Evolutionary conservation across 2,329 filamentous ascomycete genomes (phyloP).

Genomic region (Fusarium citri): DNA sequence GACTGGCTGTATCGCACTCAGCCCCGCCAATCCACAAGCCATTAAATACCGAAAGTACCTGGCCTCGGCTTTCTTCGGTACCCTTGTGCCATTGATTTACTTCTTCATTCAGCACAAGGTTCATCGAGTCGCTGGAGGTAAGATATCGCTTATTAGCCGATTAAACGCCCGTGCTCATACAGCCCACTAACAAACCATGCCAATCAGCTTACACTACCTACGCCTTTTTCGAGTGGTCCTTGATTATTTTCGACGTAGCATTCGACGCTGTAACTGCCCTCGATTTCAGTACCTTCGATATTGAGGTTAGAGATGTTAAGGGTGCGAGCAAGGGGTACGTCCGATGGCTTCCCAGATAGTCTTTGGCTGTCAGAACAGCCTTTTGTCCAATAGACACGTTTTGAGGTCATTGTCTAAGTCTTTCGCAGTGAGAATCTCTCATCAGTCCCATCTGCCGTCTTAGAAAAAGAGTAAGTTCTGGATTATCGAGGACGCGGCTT

Average conservation of each 20-base stretch:
- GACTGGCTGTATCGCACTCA: conserved; percentile 86
- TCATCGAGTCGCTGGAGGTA: conserved; percentile 92
- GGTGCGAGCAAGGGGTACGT: conserved; percentile 98
- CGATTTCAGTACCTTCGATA: conserved; percentile 90
- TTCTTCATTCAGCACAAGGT: conserved; percentile 99
- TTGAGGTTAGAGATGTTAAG: conserved; percentile 89
- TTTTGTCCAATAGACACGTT: conserved; percentile 49
- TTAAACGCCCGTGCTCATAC: background rate
- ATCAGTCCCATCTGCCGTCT: conserved; percentile 60
- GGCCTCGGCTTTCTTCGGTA: conserved; percentile 87
- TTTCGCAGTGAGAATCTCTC: conserved; percentile 61
- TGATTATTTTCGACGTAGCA: conserved; percentile 93
- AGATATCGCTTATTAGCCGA: conserved; percentile 47
- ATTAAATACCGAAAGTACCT: conserved; percentile 91
- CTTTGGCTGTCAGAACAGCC: conserved; percentile 45
- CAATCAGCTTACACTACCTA: conserved; percentile 91
- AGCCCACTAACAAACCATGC: conserved; percentile 27
- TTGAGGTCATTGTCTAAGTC: conserved; percentile 54
- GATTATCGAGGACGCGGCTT: background rate
- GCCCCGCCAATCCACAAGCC: conserved; percentile 83
- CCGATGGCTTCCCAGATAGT: conserved; percentile 90
- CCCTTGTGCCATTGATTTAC: conserved; percentile 89
- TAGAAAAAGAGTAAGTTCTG: conserved; percentile 79
- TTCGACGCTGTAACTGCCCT: conserved; percentile 95
- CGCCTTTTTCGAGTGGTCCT: conserved; percentile 96